phyloP scores from a whole-genome alignment of 768 basidiomycete genomes.

The Russula abietina region DNA sequence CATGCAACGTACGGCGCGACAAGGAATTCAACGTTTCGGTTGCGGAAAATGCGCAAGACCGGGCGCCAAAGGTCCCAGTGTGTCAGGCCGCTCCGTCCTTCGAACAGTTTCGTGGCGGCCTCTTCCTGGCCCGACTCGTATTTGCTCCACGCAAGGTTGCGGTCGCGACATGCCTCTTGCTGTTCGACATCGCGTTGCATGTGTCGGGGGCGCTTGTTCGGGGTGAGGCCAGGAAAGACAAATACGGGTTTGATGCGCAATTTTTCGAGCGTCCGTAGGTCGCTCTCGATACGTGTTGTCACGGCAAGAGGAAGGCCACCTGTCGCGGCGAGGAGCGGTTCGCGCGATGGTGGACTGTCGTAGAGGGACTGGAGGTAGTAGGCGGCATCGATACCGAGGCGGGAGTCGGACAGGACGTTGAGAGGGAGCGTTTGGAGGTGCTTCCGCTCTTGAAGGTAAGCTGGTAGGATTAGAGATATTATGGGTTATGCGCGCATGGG shows the following conservation, averaged over 20 bases:
- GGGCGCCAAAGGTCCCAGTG: slow-evolving; percentile 95
- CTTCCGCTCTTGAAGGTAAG: slow-evolving; percentile 81
- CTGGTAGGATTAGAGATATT: slow-evolving; percentile 36
- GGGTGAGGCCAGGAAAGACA: slow-evolving; percentile 86
- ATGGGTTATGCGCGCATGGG: neutral
- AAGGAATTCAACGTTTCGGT: slow-evolving; percentile 92
- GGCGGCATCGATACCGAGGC: slow-evolving; percentile 94
- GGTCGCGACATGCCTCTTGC: slow-evolving; percentile 64
- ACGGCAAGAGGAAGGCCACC: slow-evolving; percentile 91
- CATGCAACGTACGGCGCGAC: slow-evolving; percentile 93
- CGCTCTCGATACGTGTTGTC: slow-evolving; percentile 80
- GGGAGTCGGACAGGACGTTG: slow-evolving; percentile 77
- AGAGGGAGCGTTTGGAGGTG: slow-evolving; percentile 79
- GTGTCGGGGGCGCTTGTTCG: slow-evolving; percentile 67
- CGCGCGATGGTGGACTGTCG: slow-evolving; percentile 69
- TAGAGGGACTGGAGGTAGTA: slow-evolving; percentile 80
- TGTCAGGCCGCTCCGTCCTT: slow-evolving; percentile 57
- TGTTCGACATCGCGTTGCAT: slow-evolving; percentile 45
- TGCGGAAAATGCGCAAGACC: slow-evolving; percentile 86
- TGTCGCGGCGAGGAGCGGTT: slow-evolving; percentile 90
- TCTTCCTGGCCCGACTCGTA: slow-evolving; percentile 93
- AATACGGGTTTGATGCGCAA: slow-evolving; percentile 97
- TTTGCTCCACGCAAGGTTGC: slow-evolving; percentile 84
- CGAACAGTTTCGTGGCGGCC: slow-evolving; percentile 78
- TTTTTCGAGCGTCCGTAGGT: slow-evolving; percentile 86